Evolutionary conservation across 768 basidiomycete genomes (phyloP).

Genomic region (Clitopilus passeckerianus): DNA sequence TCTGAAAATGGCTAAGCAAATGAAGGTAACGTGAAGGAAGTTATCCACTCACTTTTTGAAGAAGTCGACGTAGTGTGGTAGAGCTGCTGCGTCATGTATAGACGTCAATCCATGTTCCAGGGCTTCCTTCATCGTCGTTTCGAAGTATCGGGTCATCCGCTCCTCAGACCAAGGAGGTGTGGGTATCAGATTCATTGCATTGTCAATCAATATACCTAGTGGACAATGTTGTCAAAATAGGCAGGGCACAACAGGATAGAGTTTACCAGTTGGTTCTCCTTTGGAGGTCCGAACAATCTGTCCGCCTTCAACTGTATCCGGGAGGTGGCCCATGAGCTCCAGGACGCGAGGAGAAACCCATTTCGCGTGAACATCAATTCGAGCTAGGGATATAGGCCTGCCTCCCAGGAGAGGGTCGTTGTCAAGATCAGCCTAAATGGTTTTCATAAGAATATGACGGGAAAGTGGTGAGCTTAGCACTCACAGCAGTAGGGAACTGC

Average conservation of each 20-base stretch:
- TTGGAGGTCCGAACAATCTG: constrained; percentile 57
- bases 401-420: constrained; percentile 60
- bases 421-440: constrained; percentile 65
- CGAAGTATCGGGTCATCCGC: constrained; percentile 51
- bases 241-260: background rate
- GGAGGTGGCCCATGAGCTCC: constrained; percentile 55
- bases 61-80: constrained; percentile 50
- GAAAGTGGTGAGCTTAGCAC: constrained; percentile 7
- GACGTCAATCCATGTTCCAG: constrained; percentile 75
- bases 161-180: constrained; percentile 60
- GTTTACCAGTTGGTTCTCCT: constrained; percentile 65
- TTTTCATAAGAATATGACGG: too few relatives aligned
- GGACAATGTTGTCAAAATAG: constrained; percentile 2
- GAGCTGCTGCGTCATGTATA: constrained; percentile 76
- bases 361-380: constrained; percentile 80
- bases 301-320: constrained; percentile 66
- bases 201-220: constrained; percentile 79
- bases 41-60: constrained; percentile 50
- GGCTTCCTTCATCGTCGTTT: constrained; percentile 62
- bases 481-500: constrained; percentile 70
- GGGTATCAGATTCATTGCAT: constrained; percentile 75
- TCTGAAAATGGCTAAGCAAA: constrained; percentile 29
- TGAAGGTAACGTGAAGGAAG: background rate
- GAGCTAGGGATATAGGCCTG: constrained; percentile 65
- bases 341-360: constrained; percentile 84